phyloP scores from a whole-genome alignment of 106 monocot genomes.

The Acorus gramineus region DNA sequence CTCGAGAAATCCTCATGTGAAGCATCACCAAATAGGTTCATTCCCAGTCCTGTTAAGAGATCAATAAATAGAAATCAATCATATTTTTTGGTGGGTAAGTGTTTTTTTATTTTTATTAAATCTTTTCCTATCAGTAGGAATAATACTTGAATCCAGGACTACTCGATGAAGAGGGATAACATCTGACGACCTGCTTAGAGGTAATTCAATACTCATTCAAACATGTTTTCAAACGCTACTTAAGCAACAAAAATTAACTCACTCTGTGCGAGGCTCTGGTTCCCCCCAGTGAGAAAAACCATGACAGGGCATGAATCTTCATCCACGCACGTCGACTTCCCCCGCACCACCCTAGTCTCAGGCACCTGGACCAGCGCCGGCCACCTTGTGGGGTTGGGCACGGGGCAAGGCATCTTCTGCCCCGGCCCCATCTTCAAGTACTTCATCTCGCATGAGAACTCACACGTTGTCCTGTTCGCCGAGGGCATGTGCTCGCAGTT shows the following conservation, averaged over 20 bases:
- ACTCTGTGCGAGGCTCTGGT: slow-evolving; percentile 18
- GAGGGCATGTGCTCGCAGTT: not conserved
- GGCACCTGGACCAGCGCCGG: slow-evolving; percentile 18
- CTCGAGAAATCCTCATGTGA: not conserved
- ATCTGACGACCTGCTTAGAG: too few relatives aligned
- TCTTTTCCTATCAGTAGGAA: not conserved
- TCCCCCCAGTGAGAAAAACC: slow-evolving; percentile 19
- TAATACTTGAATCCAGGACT: too few relatives aligned
- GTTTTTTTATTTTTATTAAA: too few relatives aligned
- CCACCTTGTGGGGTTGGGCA: slow-evolving; percentile 3
- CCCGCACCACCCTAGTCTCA: slow-evolving; percentile 7
- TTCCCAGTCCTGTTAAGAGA: not conserved
- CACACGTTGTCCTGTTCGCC: not conserved
- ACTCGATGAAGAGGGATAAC: not conserved
- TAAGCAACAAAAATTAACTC: not conserved
- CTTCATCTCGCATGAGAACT: not conserved
- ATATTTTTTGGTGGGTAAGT: too few relatives aligned
- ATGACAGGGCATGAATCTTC: slow-evolving; percentile 12
- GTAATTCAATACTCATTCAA: not conserved
- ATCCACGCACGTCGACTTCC: slow-evolving; percentile 4
- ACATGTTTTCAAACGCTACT: not conserved
- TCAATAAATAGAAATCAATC: too few relatives aligned
- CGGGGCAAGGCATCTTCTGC: not conserved
- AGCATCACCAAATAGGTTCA: not conserved
- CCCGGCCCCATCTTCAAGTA: not conserved